phyloP scores from a whole-genome alignment of 495 filamentous ascomycete genomes.

The Achaetomiella virescens region DNA sequence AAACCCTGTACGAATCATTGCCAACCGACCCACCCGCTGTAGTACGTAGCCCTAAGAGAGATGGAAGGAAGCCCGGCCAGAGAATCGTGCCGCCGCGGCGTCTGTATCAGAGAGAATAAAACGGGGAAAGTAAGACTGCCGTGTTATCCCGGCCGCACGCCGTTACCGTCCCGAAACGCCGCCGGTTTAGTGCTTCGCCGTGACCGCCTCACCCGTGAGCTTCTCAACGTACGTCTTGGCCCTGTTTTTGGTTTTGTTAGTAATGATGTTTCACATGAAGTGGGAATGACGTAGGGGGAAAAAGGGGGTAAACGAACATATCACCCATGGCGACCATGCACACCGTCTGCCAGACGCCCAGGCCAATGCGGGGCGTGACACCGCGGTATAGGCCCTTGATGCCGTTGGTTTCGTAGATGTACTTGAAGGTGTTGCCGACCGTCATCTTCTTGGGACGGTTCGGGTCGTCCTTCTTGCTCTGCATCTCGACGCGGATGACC shows the following conservation, averaged over 20 bases:
- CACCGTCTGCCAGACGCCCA: conserved; percentile 98
- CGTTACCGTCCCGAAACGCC: conserved; percentile 25
- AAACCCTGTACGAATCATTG: background rate
- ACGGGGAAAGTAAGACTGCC: too few species aligned
- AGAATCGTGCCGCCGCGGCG: background rate
- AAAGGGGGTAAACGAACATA: conserved; percentile 61
- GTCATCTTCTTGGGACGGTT: conserved; percentile 99
- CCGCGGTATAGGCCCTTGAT: conserved; percentile 92
- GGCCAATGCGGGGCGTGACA: conserved; percentile 85
- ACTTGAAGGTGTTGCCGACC: conserved; percentile 83
- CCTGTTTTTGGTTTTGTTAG: conserved; percentile 48
- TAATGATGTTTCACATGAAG: conserved; percentile 5
- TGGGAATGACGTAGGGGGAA: background rate
- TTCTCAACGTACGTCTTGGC: conserved; percentile 97
- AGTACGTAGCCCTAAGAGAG: too few species aligned
- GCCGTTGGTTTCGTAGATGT: conserved; percentile 87
- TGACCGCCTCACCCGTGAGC: conserved; percentile 87
- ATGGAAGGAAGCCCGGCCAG: background rate
- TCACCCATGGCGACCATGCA: conserved; percentile 99
- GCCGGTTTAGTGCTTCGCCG: conserved; percentile 83
- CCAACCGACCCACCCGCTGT: background rate
- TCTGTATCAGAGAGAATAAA: background rate
- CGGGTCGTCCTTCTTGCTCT: conserved; percentile 95
- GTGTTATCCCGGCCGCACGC: background rate
- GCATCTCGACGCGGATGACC: conserved; percentile 99